Base-by-base conservation (phyloP, 768 basidiomycete species). In the Astraeus odoratus region DNA sequence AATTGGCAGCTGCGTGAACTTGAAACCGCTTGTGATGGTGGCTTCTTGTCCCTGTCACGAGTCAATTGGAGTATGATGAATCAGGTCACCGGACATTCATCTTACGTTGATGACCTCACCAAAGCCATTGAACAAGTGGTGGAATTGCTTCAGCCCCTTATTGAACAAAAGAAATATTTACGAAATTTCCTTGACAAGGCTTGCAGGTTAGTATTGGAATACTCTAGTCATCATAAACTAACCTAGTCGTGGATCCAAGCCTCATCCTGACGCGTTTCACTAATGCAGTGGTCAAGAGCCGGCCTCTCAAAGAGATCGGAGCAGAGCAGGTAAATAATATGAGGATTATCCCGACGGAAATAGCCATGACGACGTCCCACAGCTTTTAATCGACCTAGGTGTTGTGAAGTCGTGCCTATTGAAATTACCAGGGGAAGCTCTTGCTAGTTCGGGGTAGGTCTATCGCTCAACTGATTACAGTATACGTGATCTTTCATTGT, bases 111-210 rank as follows among this genome's bases (percentile, higher is more conserved):
- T 4, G 93, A 95, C 40, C 67, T 98, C 15, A 76, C 86, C 3
- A 77, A 75, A 39, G 78, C 80, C 1, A 73, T 86, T 20, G 86
- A 90, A 52, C 78, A 83, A 57, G 80, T 93, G 7, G 73, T 83
- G 3, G 90, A 89, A 39, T 67, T 74, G 10, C 77, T 95, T 42
- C 83, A 85, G 49, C 83, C 85, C 3, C 72, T 86, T 8, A 74
- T 98, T 8, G 93, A 98, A 64, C 88, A 92, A 57, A 96, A 96
- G 76, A 96, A 91, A 59, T 98, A 94, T 64, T 60, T 91, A 34
- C 73, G 91, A 43, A 99, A 94, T 65, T 80, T 94, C 61, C 80
- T 93, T 42, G 96, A 99, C 60, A 97, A 96, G 63, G 84, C 86
- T 8, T 85, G 86, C 46, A 90, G 86, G 94, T 96, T 43, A 48